A percentile compares a stretch with the other conserved stretches of the same genome.
Evolutionary conservation across 163 green algal genomes (phyloP).

Genomic region (Scenedesmus sp.): DNA sequence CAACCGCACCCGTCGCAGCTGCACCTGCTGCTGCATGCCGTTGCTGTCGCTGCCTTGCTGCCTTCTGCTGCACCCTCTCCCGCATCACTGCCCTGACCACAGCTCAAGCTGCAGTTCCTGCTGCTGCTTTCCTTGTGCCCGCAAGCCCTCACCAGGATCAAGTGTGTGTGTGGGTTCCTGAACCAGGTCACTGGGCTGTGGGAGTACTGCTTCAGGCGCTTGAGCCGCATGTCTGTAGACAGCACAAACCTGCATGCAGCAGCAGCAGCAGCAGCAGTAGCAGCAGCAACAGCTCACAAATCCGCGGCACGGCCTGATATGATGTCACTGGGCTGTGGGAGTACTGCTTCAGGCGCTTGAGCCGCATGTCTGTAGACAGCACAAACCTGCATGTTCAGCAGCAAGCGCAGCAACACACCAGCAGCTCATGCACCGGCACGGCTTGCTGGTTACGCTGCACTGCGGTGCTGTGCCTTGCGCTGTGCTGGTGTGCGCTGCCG

Average conservation of each 20-base stretch:
- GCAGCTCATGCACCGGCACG: not conserved
- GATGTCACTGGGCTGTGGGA: slow-evolving; percentile 71
- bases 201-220: slow-evolving; percentile 72
- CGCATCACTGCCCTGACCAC: not conserved
- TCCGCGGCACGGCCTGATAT: too few species aligned
- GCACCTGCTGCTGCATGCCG: not conserved
- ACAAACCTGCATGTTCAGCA: slow-evolving; percentile 66
- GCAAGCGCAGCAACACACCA: not conserved
- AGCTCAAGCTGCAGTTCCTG: not conserved
- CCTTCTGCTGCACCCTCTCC: not conserved
- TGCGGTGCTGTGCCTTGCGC: too few species aligned
- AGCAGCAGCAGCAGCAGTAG: not conserved
- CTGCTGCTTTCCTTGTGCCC: not conserved
- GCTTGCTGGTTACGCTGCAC: too few species aligned
- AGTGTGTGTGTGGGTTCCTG: slow-evolving; percentile 77
- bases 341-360: slow-evolving; percentile 77
- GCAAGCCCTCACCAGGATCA: slow-evolving; percentile 74
- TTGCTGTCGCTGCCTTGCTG: not conserved
- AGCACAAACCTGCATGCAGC: slow-evolving; percentile 68
- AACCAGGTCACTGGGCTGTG: slow-evolving; percentile 86
- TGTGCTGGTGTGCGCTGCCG: too few species aligned
- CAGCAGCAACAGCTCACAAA: not conserved
- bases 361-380: slow-evolving; percentile 64
- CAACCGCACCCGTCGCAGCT: not conserved
- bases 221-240: slow-evolving; percentile 70